Percentiles rank a stretch among this genome's conserved stretches.
phyloP scores from a whole-genome alignment of 2,329 filamentous ascomycete genomes.

The Elsinoe ampelina region DNA sequence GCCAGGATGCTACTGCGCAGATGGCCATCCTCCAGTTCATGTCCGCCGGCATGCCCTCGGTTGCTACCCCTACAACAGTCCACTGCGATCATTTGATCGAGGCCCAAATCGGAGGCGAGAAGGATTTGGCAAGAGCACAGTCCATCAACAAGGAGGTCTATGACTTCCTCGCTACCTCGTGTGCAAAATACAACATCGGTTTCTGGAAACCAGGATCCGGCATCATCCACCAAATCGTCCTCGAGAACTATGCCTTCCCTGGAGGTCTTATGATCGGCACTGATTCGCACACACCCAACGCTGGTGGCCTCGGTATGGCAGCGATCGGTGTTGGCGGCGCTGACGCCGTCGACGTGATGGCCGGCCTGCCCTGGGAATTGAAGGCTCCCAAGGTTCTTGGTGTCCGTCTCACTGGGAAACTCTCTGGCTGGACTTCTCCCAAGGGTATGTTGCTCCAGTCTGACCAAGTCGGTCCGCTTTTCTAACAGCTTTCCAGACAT shows the following conservation, averaged over 20 bases:
- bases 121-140: constrained; percentile 86
- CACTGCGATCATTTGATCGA: constrained; percentile 99
- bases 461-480: background rate
- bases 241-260: constrained; percentile 99
- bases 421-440: constrained; percentile 84
- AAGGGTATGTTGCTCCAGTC: constrained; percentile 56
- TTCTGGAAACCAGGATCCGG: constrained; percentile 98
- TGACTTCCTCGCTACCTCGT: constrained; percentile 87
- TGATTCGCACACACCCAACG: constrained; percentile 96
- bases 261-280: constrained; percentile 96
- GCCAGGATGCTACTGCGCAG: constrained; percentile 98
- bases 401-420: constrained; percentile 70
- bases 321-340: constrained; percentile 96
- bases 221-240: constrained; percentile 97
- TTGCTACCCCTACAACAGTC: constrained; percentile 89
- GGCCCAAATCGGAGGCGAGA: constrained; percentile 82
- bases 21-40: constrained; percentile 99
- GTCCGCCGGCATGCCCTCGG: constrained; percentile 92
- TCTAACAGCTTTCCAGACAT: constrained; percentile 56
- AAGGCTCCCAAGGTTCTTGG: constrained; percentile 88
- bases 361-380: constrained; percentile 93
- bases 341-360: constrained; percentile 91
- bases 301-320: constrained; percentile 80
- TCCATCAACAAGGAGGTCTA: constrained; percentile 99
- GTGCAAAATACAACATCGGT: constrained; percentile 99